Evolutionary conservation across 306 rosid species (phyloP), one percentile per base, ranked within the genome.

Genomic region (Sesbania bispinosa): DNA sequence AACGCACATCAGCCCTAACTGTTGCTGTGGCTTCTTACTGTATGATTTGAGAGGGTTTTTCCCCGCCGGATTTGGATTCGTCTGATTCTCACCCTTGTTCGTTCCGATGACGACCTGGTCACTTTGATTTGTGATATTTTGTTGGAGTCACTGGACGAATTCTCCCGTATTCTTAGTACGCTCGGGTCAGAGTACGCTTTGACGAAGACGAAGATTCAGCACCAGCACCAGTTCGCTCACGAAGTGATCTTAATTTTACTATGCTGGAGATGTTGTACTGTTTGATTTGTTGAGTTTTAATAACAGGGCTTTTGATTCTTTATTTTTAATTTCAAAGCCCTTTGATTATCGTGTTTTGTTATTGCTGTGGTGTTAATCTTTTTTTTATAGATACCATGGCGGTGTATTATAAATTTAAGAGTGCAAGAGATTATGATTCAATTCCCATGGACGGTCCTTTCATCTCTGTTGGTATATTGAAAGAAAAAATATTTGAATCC

Each of bases 401-500:
- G 85, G 99, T 95, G 83, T 95, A 91, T 89, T 95, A 95, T 86
- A 95, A 95, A 95, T 92, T 92, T 89, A 95, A 95, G 92, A 95
- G 99, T 92, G 99, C 99, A 88, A 95, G 78, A 95, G 99, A 95
- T 89, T 95, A 86, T 85, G 99, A 95, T 95, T 95, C 97, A 77
- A 89, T 95, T 86, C 84, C 99, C 67, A 85, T 95, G 97, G 99
- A 92, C 84, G 99, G 99, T 84, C 96, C 97, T 79, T 95, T 92
- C 96, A 89, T 95, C 96, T 85, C 99, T 71, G 96, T 95, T 88
- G 96, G 96, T 86, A 88, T 83, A 23, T 90, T 95, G 96, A 95
- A 95, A 95, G 97, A 95, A 86, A 92, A 89, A 86, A 86, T 95
- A 19, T 95, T 92, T 80, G 97, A 95, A 89, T 88, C 92, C 65